Base-by-base conservation (phyloP, 306 rosid species). In the Delonix regia region DNA sequence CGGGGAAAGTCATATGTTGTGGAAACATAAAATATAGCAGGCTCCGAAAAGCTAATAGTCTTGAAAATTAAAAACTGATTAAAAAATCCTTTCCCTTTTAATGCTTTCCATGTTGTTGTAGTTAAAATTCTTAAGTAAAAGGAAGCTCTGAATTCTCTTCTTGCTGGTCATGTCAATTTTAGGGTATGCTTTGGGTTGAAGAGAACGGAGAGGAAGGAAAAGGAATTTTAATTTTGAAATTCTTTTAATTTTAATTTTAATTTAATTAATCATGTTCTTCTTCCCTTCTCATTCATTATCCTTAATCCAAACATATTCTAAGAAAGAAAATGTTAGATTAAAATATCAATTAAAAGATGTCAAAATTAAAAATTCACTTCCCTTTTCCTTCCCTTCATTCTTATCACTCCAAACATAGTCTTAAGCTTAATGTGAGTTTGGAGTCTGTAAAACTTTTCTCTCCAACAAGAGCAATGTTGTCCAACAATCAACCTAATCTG, bases 371-470 rank as follows among this genome's bases (percentile, higher is more conserved):
- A n/a, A n/a, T n/a, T n/a, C n/a, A n/a, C n/a, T n/a, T n/a, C n/a
- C n/a, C n/a, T n/a, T n/a, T n/a, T n/a, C n/a, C n/a, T n/a, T n/a
- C n/a, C n/a, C n/a, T n/a, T n/a, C n/a, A n/a, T n/a, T n/a, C n/a
- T n/a, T n/a, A n/a, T n/a, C n/a, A n/a, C n/a, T n/a, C n/a, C n/a
- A n/a, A n/a, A n/a, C n/a, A n/a, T n/a, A n/a, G n/a, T n/a, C n/a
- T n/a, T 33, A 65, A 74, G 73, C 68, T 74, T 82, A 52, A 49
- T 33, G 4, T 60, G 18, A 71, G 13, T 71, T 30, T 12, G 48
- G 74, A 74, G 60, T 80, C 22, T 36, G 39, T 21, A 28, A 36
- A 71, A 51, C 44, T 73, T 66, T 78, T 78, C 78, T 75, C 48
- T 71, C 63, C 73, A 52, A 52, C 19, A n/a, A 36, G 71, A 41